A percentile compares a stretch with the other conserved stretches of the same genome.
Evolutionary conservation across 192 early-diverging fungal species (phyloP).

Genomic region (Oehlia diaphana): DNA sequence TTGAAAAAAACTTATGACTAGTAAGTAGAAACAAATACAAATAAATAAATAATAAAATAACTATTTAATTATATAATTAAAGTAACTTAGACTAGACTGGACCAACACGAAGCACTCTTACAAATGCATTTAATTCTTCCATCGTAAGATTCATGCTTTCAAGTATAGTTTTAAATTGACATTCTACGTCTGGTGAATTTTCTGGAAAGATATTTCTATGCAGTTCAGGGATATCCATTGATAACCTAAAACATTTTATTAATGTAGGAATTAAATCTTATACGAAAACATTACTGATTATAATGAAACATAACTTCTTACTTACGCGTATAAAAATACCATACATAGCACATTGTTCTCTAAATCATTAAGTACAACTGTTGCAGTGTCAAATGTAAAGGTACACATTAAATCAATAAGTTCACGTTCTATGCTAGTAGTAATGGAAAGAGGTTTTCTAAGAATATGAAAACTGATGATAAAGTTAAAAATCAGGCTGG

Average conservation of each 20-base stretch:
- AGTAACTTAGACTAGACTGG: neutral
- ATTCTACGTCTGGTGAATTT: neutral
- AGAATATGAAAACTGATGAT: conserved; percentile 32
- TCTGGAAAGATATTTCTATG: conserved; percentile 25
- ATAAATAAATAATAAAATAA: no score
- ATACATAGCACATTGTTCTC: conserved; percentile 44
- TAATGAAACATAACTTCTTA: neutral
- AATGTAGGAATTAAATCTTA: neutral
- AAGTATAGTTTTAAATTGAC: conserved; percentile 35
- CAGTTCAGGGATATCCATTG: conserved; percentile 8
- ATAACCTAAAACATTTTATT: conserved; percentile 9
- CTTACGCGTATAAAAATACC: conserved; percentile 39
- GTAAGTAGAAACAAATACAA: no score
- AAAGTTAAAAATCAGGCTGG: conserved; percentile 9
- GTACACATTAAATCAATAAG: conserved; percentile 39
- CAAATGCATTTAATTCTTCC: conserved; percentile 44
- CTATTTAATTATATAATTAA: no score
- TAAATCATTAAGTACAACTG: conserved; percentile 31
- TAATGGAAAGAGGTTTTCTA: conserved; percentile 33
- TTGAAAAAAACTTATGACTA: no score
- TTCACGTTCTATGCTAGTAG: conserved; percentile 34
- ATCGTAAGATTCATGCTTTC: conserved; percentile 35
- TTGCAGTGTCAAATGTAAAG: conserved; percentile 36
- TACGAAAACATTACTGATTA: neutral
- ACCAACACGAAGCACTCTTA: conserved; percentile 38